Evolutionary conservation across 306 rosid genomes (phyloP).

Genomic region (Sechiopsis laciniata): DNA sequence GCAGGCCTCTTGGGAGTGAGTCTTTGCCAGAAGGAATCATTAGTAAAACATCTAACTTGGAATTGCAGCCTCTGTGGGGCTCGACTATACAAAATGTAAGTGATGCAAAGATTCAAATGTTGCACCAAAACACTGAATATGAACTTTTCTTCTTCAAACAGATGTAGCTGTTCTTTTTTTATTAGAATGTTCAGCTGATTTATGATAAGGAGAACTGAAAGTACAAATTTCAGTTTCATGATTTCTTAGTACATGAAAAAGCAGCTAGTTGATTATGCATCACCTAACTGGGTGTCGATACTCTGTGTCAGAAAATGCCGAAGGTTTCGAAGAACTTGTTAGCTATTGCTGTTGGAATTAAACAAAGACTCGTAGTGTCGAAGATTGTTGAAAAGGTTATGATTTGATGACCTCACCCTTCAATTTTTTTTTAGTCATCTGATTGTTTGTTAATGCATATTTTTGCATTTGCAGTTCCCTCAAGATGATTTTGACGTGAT

Average conservation of each 20-base stretch:
- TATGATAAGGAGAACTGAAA: not conserved
- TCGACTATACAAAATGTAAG: slow-evolving; percentile 32
- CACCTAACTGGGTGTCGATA: not conserved
- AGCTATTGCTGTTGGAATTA: slow-evolving; percentile 81
- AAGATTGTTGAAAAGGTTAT: slow-evolving; percentile 66
- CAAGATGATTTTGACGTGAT: slow-evolving; percentile 39
- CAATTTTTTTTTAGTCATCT: slow-evolving; percentile 6
- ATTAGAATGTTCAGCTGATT: not conserved
- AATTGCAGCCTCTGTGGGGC: slow-evolving; percentile 42
- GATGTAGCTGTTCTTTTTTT: not conserved
- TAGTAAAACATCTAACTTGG: slow-evolving; percentile 37
- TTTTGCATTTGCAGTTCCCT: slow-evolving; percentile 37
- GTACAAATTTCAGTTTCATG: not conserved
- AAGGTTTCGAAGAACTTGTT: slow-evolving; percentile 53
- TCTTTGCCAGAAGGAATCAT: slow-evolving; percentile 43
- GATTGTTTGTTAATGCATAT: slow-evolving; percentile 20
- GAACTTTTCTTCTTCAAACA: not conserved
- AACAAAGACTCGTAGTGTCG: slow-evolving; percentile 64
- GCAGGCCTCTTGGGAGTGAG: slow-evolving; percentile 33
- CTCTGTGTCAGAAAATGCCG: slow-evolving; percentile 36
- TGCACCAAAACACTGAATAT: not conserved
- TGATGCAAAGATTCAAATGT: not conserved
- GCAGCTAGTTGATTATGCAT: not conserved
- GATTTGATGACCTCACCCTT: slow-evolving; percentile 18
- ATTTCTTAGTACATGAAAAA: not conserved